Conservation (phyloP, 176 grass and related monocot species). For the Stipa capillata region DNA sequence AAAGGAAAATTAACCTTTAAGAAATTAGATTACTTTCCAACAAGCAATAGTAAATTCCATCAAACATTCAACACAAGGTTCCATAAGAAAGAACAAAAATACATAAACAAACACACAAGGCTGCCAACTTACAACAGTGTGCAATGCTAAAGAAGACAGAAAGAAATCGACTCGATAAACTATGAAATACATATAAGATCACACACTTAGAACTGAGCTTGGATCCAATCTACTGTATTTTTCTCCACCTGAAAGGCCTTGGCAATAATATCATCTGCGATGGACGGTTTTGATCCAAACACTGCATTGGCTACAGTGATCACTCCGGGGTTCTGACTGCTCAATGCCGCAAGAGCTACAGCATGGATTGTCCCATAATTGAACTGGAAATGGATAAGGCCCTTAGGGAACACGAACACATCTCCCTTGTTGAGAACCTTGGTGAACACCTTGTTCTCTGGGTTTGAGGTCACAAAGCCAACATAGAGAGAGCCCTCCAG, state of each 20-base stretch:
- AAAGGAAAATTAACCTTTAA: background rate
- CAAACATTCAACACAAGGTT: background rate
- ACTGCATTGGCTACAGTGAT: conserved; percentile 19
- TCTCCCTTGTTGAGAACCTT: too few species aligned
- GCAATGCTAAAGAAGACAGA: background rate
- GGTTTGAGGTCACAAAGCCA: conserved; percentile 20
- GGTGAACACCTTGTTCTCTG: conserved; percentile 3
- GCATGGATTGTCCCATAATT: conserved; percentile 13
- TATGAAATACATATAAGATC: background rate
- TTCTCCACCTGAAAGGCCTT: conserved; percentile 37
- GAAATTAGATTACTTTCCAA: background rate
- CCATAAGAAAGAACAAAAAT: too few species aligned
- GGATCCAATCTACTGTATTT: conserved; percentile 14
- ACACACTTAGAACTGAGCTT: conserved; percentile 6
- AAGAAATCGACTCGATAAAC: background rate
- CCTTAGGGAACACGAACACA: conserved; percentile 31
- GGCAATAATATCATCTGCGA: conserved; percentile 31
- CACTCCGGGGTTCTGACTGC: conserved; percentile 34
- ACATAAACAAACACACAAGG: too few species aligned
- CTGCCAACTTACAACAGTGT: background rate
- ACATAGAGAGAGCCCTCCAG: conserved; percentile 30
- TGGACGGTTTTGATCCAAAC: conserved; percentile 15
- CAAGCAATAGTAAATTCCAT: background rate
- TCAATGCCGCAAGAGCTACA: conserved; percentile 18
- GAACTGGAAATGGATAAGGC: conserved; percentile 29